Base-by-base conservation (phyloP, 306 rosid species). In the Cicer chorassanicum region DNA sequence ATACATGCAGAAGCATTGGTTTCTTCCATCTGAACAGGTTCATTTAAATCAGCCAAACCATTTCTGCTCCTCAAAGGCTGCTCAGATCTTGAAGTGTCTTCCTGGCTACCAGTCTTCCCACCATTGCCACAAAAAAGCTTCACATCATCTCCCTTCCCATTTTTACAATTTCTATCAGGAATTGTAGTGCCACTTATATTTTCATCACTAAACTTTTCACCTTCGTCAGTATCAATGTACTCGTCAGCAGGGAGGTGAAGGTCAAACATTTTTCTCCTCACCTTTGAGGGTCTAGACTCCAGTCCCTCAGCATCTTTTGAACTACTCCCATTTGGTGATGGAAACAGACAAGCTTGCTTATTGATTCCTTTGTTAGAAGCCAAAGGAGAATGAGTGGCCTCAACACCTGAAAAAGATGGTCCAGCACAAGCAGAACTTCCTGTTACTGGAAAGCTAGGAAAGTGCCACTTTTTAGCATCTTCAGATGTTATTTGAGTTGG, bases 171-270 rank as follows among this genome's bases (percentile, higher is more conserved):
- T 74, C 82, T 84, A 73, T 78, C 84, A 21, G 84, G 76, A 71
- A 40, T 15, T 42, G 91, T 69, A 43, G 82, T 61, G 19, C 75
- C 84, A 73, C 79, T 46, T 45, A 57, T 81, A 57, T 89, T 89
- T 75, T 84, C 89, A 43, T 87, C 89, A 48, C 65, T 84, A 51
- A 68, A 74, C 78, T 84, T 86, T 72, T 91, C 96, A 84, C 88
- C 89, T 88, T 93, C 97, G 49, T 93, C 97, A 2, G 89, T 84
- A 79, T 89, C 96, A 56, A 89, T 68, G 74, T 91, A 88, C 83
- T 87, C 96, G 70, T 91, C 96, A 36, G 98, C 97, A 12, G 97
- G 98, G 84, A 93, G 98, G 63, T 88, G 90, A 84, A 91, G 98
- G 82, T 91, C 98, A 84, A 93, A 86, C 79, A 83, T 87, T 86